Evolutionary conservation across 306 rosid genomes (phyloP), one percentile per base, ranked within the genome.

Genomic region (Sicyos edulis): DNA sequence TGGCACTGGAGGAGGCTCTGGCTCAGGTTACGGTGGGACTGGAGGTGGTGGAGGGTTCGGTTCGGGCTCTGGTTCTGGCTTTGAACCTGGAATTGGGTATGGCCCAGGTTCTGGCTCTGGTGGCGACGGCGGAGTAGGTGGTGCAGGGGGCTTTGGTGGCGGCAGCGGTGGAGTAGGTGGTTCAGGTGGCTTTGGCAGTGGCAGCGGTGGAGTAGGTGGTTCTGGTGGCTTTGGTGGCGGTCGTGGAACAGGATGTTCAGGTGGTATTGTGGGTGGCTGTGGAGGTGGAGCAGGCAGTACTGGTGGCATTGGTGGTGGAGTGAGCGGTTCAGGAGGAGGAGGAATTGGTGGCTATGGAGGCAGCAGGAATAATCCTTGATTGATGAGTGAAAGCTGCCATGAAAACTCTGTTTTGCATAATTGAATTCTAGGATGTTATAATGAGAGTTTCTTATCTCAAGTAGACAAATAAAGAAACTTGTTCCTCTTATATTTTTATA

Each of bases 1-100:
- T 24, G 84, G 80, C 6, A 19, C 16, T 42, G 29, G 37, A 34
- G 76, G 80, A 6, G 76, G 75, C 14, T 45, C 16, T 16, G 85
- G 79, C 19, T 56, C 55, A 7, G 78, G 78, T 17, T 62, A 51
- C 10, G 75, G 72, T 11, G 71, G 71, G 34, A 14, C 24, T 3
- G 70, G 70, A 3, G 70, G 70, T 37, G 51, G 70, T 10, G 51
- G 70, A 50, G 80, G 75, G 15, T 20, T 34, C 42, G 74, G 70
- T 5, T n/a, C 72, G 0, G 50, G 69, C 20, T 17, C 40, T 1
- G 72, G 13, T 22, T 37, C 57, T 68, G 57, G 72, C 7, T 73
- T 17, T 78, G 82, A 60, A 62, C 69, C 69, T 62, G 54, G 72
- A 37, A 44, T 78, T 2, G 73, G 62, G 8, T 44, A 16, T 24